Base-by-base conservation (phyloP, 1,284 basidiomycete species). In the Trametes polyzona region DNA sequence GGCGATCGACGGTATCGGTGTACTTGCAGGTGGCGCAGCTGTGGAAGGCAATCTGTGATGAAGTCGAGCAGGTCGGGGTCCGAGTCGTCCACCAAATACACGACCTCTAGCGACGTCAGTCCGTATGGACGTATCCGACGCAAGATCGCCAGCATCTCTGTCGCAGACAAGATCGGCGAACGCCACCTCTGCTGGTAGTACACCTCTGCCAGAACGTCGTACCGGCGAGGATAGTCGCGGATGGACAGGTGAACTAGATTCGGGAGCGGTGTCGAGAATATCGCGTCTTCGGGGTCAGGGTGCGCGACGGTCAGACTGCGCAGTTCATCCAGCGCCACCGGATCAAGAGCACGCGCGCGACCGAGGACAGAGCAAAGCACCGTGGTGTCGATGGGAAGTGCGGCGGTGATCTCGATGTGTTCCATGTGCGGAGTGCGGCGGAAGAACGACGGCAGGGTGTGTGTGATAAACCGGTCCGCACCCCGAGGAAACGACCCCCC, bases 21-120 rank as follows among this genome's bases (percentile, higher is more conserved):
- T 1, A 52, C 42, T 24, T 57, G 30, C 0, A 57, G 30, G 17
- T 47, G 43, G 1, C 4, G 5, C 16, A 57, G 37, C 0, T 23
- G 8, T 3, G 43, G 29, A 23, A 39, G 35, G 21, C 4, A 19
- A 8, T 3, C 5, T 37, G n/a, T 10, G 17, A 19, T 4, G 6
- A 3, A 39, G 36, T 9, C 19, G 7, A 10, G 9, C 8, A 21
- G 9, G 23, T 39, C 36, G 36, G 8, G 9, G n/a, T 9, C 17
- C 36, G 19, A 9, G 8, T 17, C 17, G 26, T 54, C 52, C 4
- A 21, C 52, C 4, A 11, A 3, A 23, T 54, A 54, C 16, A 54
- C 52, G 11, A 54, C 44, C 51, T 78, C 52, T 1, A 54, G 16
- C 0, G 19, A 17, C 1, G 21, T 14, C 6, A 54, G n/a, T 2